Evolutionary conservation across 164 flowering plant genomes (phyloP), one percentile per base, ranked within the genome.

Genomic region (Stephania yunnanensis): DNA sequence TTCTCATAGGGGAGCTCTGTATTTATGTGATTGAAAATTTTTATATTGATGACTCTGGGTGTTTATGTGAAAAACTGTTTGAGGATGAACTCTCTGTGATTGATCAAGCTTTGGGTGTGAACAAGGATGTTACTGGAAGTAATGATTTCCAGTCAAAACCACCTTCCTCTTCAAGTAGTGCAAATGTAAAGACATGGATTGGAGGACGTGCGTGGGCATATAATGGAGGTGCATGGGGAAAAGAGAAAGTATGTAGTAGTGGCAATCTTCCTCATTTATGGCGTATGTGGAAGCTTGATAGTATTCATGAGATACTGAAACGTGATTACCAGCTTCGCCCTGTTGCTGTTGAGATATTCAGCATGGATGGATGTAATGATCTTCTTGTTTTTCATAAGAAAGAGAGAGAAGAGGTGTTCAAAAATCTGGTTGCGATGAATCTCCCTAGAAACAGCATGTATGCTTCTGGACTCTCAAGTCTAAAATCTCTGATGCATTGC

Each of bases 291-390:
- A 94, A 96, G 85, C 94, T 94, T 78, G 84, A 89, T 75, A 94
- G 93, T 82, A 91, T 96, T 80, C 98, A 91, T 86, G 98, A 94
- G 84, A 87, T 96, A 73, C 76, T 94, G 85, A 94, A 92, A 82
- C 98, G 99, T 84, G 99, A 96, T 85, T 96, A 92, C 85, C 98
- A 94, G 87, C 87, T 96, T 48, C 98, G 99, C 30, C 99, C 98
- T 73, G 99, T 96, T 85, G 98, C 99, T 74, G 80, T 96, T 85
- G 99, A 96, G 86, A 88, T 96, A 73, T 96, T 96, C 79, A 96
- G 99, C 84, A 94, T 94, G 95, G 99, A 96, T 89, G 99, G 99
- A 69, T 92, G 93, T 78, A 96, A 96, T 83, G 99, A 96, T 87
- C 97, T 96, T 71, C 87, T 96, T 76, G 98, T 96, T 74, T 96